Conservation (phyloP, 2,329 filamentous ascomycete genomes). For the Monosporascus cannonballus region DNA sequence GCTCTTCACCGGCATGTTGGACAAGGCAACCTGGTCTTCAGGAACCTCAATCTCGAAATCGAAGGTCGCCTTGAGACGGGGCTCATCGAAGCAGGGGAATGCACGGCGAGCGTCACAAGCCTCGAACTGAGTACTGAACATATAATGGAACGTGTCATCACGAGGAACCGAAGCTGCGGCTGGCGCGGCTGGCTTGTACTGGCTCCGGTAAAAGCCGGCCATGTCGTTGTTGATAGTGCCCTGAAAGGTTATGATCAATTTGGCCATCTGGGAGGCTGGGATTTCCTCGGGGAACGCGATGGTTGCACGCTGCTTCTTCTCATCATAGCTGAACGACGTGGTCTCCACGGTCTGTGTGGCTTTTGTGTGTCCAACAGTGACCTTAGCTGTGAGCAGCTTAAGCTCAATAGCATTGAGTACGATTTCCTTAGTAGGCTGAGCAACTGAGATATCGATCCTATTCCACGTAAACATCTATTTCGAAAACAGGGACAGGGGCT, state of each 20-base stretch:
- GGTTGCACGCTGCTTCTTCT: conserved; percentile 75
- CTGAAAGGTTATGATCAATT: conserved; percentile 66
- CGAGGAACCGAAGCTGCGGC: conserved; percentile 72
- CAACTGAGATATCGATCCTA: conserved; percentile 70
- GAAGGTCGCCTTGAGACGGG: conserved; percentile 93
- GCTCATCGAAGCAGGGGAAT: conserved; percentile 98
- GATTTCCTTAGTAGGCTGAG: conserved; percentile 66
- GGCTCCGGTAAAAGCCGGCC: conserved; percentile 89
- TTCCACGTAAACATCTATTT: conserved; percentile 1
- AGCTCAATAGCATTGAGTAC: conserved; percentile 82
- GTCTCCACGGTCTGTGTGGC: conserved; percentile 52
- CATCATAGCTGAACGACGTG: conserved; percentile 71
- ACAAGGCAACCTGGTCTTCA: conserved; percentile 78
- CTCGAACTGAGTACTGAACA: conserved; percentile 97
- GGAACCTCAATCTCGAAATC: conserved; percentile 91
- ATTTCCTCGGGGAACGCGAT: conserved; percentile 71
- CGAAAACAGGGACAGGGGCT: background rate
- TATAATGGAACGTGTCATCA: conserved; percentile 61
- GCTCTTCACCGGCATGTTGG: conserved; percentile 89
- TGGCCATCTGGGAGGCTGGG: conserved; percentile 58
- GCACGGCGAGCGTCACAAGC: conserved; percentile 90
- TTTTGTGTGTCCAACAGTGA: conserved; percentile 53
- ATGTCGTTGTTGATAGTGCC: conserved; percentile 85
- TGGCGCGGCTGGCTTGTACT: conserved; percentile 76
- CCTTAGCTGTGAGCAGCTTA: conserved; percentile 61